phyloP scores from a whole-genome alignment of 225 moss, liverwort and hornwort species.

The Rhytidiadelphus loreus region DNA sequence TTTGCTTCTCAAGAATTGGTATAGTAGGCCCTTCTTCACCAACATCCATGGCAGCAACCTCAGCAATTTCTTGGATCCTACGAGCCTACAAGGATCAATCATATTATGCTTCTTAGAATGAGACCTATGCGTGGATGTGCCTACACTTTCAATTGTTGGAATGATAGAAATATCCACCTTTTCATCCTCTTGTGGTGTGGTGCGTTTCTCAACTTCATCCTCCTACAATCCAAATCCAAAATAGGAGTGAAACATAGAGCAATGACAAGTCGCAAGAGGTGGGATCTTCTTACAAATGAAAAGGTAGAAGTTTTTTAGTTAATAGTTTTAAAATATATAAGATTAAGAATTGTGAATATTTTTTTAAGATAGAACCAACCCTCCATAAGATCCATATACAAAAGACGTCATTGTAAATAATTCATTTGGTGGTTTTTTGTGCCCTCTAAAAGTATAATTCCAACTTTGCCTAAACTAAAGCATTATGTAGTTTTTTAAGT shows the following conservation, averaged over 20 bases:
- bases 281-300: not conserved
- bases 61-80: slow-evolving; percentile 44
- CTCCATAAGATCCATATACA: not conserved
- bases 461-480: not conserved
- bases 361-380: not conserved
- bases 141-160: not conserved
- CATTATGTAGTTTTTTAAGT: not conserved
- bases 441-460: not conserved
- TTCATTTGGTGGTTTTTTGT: not conserved
- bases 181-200: slow-evolving; percentile 5
- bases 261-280: not conserved
- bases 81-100: slow-evolving; percentile 23
- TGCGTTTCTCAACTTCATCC: slow-evolving; percentile 17
- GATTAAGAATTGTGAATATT: not conserved
- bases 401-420: not conserved
- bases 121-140: not conserved
- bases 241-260: not conserved
- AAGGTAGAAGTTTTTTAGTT: not conserved
- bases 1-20: slow-evolving; percentile 67
- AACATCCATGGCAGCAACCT: slow-evolving; percentile 73
- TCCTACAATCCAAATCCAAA: slow-evolving; percentile 8
- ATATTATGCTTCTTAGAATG: not conserved
- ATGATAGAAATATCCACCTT: not conserved
- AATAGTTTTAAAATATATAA: not conserved
- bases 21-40: slow-evolving; percentile 70